Evolutionary conservation across 352 stramenopile genomes (phyloP), one percentile per base, ranked within the genome.

Genomic region (Globisporangium canariense): DNA sequence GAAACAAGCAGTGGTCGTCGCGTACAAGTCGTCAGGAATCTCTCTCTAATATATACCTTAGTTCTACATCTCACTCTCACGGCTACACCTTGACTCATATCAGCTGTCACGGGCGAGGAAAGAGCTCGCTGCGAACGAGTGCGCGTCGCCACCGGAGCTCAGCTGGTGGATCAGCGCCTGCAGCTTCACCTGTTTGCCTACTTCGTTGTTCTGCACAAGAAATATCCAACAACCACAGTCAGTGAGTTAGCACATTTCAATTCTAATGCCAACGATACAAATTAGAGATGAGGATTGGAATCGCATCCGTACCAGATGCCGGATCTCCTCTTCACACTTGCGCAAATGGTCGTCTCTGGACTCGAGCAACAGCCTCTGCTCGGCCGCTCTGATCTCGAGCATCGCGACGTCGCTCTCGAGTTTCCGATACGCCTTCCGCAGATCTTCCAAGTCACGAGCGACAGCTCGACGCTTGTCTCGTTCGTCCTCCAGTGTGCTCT

Each of bases 111-210:
- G 73, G 7, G 73, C 73, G 14, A 89, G 73, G 54, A 78, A 90
- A 4, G 81, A 81, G 20, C 74, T 79, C 1, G 70, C 73, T 38
- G 78, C 79, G 22, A 74, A 68, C 3, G 80, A 67, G 40, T 83
- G 77, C 25, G 69, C 66, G 50, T 91, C 78, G 25, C 79, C 76
- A 4, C 80, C 79, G 9, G 85, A 93, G 65, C 83, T 93, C 25
- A 94, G 67, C 47, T 94, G 82, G 50, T 94, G 86, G 60, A 94
- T 94, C 45, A 94, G 73, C 20, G 83, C 79, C 62, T 94, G 86
- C 0, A 94, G 63, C 60, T 94, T 91, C 32, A 80, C 79, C 67
- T 94, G 84, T 53, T 93, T 91, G 20, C 82, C 81, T 2, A 92
- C 67, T 61, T 94, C 86, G n/a, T 77, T 83, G 58, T 77, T 83